phyloP scores from a whole-genome alignment of 805 yeast genomes.

The Kluyveromyces dobzhanskii region DNA sequence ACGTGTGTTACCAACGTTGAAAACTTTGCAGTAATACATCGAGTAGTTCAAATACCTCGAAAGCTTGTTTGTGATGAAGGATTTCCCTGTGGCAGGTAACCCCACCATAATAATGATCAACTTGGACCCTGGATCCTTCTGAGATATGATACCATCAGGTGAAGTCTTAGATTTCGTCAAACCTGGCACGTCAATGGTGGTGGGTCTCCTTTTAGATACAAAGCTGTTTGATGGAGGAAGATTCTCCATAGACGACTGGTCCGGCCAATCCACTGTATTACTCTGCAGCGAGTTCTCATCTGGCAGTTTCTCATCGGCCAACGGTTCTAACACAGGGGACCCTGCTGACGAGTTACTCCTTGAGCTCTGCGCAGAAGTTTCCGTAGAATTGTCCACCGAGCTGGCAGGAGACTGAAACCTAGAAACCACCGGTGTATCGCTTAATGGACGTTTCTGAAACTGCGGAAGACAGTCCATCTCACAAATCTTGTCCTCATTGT shows the following conservation, averaged over 20 bases:
- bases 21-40: constrained; percentile 82
- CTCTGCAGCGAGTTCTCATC: not conserved
- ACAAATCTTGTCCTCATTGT: constrained; percentile 5
- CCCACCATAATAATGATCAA: constrained; percentile 96
- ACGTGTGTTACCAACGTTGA: constrained; percentile 93
- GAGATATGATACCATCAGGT: constrained; percentile 63
- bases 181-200: constrained; percentile 89
- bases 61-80: constrained; percentile 84
- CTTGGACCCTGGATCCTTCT: constrained; percentile 67
- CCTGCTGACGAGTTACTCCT: not conserved
- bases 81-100: constrained; percentile 89
- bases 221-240: constrained; percentile 19
- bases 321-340: not conserved
- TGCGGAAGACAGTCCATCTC: constrained; percentile 32
- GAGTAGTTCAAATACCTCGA: constrained; percentile 90
- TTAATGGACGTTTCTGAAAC: constrained; percentile 63
- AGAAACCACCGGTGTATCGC: constrained; percentile 66
- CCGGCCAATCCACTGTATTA: not conserved
- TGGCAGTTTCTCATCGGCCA: not conserved
- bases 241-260: not conserved
- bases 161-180: constrained; percentile 72
- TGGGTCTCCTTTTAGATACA: constrained; percentile 47
- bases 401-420: constrained; percentile 45
- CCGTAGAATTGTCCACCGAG: constrained; percentile 27
- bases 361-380: constrained; percentile 24